Conservation (phyloP, 2,329 filamentous ascomycete species). For the Paecilomyces dactylethromorphus region DNA sequence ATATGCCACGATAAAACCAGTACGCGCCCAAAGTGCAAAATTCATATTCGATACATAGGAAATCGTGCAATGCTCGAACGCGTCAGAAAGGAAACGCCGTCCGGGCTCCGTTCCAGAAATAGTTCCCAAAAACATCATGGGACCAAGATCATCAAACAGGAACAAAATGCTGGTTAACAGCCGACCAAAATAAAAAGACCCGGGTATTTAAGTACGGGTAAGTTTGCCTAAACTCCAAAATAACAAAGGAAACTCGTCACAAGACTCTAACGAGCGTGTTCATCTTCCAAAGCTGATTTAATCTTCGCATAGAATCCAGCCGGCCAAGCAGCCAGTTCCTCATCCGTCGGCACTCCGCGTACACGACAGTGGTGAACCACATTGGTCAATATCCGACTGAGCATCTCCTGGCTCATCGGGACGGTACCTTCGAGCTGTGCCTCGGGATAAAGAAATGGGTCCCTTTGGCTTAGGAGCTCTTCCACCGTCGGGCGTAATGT, state of each 20-base stretch:
- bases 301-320: conserved; percentile 43
- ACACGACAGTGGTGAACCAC: conserved; percentile 55
- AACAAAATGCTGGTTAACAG: neutral
- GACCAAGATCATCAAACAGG: neutral
- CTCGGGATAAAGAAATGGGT: conserved; percentile 55
- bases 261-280: conserved; percentile 14
- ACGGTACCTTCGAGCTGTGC: conserved; percentile 38
- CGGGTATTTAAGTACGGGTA: neutral
- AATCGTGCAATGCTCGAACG: neutral
- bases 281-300: conserved; percentile 39
- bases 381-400: conserved; percentile 53
- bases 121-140: neutral
- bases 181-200: neutral
- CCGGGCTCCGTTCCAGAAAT: neutral
- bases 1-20: neutral
- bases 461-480: conserved; percentile 49
- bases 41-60: neutral
- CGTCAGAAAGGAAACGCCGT: neutral
- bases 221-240: neutral
- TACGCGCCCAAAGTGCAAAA: neutral
- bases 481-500: conserved; percentile 50
- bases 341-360: conserved; percentile 49
- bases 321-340: conserved; percentile 47
- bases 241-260: neutral
- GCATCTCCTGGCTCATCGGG: conserved; percentile 51